Evolutionary conservation across 768 basidiomycete species (phyloP).

Genomic region (Steccherinum ochraceum): DNA sequence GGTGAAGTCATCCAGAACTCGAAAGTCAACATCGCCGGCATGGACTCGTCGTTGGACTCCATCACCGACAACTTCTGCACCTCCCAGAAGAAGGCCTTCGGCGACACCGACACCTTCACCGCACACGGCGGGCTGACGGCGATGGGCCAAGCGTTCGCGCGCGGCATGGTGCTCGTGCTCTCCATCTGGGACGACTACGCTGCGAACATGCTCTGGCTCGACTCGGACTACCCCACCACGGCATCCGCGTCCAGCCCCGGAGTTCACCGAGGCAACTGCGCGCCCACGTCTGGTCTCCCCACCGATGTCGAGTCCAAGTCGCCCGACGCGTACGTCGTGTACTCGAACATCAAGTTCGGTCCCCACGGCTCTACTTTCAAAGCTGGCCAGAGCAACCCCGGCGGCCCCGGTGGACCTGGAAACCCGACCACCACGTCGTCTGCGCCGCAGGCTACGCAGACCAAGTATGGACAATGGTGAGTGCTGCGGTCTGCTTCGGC

Average conservation of each 20-base stretch:
- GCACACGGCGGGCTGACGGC: constrained; percentile 33
- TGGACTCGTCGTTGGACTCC: constrained; percentile 32
- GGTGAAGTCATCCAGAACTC: constrained; percentile 47
- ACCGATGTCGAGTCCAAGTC: constrained; percentile 30
- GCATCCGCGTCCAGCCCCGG: constrained; percentile 13
- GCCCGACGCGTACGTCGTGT: constrained; percentile 37
- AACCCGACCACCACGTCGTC: background rate
- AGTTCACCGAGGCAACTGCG: constrained; percentile 21
- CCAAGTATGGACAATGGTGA: background rate
- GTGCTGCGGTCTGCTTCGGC: background rate
- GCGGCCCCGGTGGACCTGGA: background rate
- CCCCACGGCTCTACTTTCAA: constrained; percentile 36
- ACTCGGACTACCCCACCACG: constrained; percentile 36
- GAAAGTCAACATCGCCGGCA: constrained; percentile 35
- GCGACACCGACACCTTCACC: constrained; percentile 34
- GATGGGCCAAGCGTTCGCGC: constrained; percentile 26
- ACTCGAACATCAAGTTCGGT: constrained; percentile 47
- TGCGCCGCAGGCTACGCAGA: background rate
- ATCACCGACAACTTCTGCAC: constrained; percentile 42
- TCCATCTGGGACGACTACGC: constrained; percentile 48
- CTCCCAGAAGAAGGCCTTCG: constrained; percentile 36
- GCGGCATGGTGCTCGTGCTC: constrained; percentile 42
- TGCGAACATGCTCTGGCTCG: constrained; percentile 54
- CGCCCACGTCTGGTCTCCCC: constrained; percentile 39
- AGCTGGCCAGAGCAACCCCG: background rate